A percentile compares a stretch with the other conserved stretches of the same genome.
These are phyloP conservation scores for Phytopythium boreale DNA, from an alignment of 352 stramenopile species.

Conservation along the genomic window DNA sequence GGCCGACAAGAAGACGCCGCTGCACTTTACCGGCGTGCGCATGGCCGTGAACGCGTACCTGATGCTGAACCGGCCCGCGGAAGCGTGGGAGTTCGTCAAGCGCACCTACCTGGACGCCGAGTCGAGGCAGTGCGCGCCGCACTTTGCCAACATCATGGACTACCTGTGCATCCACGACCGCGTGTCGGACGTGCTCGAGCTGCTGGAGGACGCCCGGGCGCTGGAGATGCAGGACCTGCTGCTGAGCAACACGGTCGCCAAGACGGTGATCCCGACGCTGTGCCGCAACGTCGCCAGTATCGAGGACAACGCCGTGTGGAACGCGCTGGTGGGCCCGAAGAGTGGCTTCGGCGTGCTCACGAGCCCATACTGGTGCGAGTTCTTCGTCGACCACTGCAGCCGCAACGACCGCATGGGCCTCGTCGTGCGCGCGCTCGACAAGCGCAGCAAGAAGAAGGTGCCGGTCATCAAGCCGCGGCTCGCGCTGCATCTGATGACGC, in stretches of 20 bases:
- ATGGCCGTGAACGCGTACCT: slow-evolving; percentile 58
- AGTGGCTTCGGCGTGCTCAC: slow-evolving; percentile 29
- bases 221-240: slow-evolving; percentile 22
- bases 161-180: slow-evolving; percentile 40
- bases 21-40: slow-evolving; percentile 37
- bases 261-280: slow-evolving; percentile 36
- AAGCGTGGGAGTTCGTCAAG: slow-evolving; percentile 40
- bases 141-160: slow-evolving; percentile 42
- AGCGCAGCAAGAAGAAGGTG: slow-evolving; percentile 6
- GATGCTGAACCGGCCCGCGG: slow-evolving; percentile 36
- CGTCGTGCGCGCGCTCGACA: slow-evolving; percentile 6
- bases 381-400: slow-evolving; percentile 43
- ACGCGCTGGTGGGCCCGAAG: slow-evolving; percentile 24
- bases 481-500: slow-evolving; percentile 7
- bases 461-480: slow-evolving; percentile 4
- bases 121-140: slow-evolving; percentile 19
- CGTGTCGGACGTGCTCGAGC: slow-evolving; percentile 21
- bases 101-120: slow-evolving; percentile 23
- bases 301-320: slow-evolving; percentile 35
- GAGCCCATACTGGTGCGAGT: slow-evolving; percentile 30
- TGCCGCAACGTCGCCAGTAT: slow-evolving; percentile 28
- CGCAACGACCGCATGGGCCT: slow-evolving; percentile 22
- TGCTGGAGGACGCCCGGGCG: slow-evolving; percentile 35
- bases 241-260: slow-evolving; percentile 30
- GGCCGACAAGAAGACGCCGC: slow-evolving; percentile 12